These are phyloP conservation scores for Triticum timopheevii DNA, from an alignment of 176 grass and related monocot genomes.

Conservation along the genomic window DNA sequence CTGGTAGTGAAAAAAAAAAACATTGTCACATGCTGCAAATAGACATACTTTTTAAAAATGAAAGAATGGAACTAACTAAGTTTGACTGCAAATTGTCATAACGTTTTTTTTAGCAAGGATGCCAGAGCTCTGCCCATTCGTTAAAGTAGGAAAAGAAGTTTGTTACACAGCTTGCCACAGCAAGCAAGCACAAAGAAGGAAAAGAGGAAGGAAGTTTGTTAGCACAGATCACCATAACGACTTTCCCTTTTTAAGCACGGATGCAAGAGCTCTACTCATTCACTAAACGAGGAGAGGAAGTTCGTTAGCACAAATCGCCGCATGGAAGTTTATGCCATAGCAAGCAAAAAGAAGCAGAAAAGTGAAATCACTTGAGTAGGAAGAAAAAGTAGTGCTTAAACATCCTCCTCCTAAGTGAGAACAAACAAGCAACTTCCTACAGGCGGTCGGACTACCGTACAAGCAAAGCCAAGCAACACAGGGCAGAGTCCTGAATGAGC, in stretches of 20 bases:
- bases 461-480: neutral
- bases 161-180: neutral
- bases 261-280: neutral
- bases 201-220: neutral
- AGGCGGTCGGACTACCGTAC: neutral
- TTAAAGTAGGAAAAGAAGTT: neutral
- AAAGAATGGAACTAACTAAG: neutral
- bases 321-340: neutral
- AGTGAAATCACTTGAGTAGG: neutral
- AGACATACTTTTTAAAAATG: neutral
- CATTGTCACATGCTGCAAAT: constrained; percentile 23
- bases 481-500: no score
- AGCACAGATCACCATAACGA: neutral
- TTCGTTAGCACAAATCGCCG: neutral
- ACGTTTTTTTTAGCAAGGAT: neutral
- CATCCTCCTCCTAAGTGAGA: neutral
- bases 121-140: neutral
- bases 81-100: neutral
- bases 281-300: neutral
- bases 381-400: neutral
- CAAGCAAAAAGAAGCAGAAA: neutral
- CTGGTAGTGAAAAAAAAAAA: constrained; percentile 40
- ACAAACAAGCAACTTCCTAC: neutral
- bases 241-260: neutral
- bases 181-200: neutral